These are phyloP conservation scores for Picea abies DNA, from an alignment of 83 land plant genomes.

Conservation along the genomic window DNA sequence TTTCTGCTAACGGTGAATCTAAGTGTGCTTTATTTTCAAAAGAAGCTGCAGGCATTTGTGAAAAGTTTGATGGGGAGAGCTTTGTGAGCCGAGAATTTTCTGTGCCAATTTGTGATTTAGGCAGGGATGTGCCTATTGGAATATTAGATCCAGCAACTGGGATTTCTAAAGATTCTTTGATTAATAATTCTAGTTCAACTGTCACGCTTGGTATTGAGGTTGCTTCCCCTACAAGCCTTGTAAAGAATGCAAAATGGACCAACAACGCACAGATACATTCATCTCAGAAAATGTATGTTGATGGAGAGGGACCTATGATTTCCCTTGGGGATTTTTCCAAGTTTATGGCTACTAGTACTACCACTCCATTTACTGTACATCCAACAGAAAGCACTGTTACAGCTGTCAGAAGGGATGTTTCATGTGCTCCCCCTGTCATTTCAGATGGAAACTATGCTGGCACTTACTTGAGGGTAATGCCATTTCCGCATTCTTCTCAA, in stretches of 20 bases:
- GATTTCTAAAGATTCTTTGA: neutral
- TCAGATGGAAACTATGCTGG: slow-evolving; percentile 17
- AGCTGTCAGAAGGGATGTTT: slow-evolving; percentile 10
- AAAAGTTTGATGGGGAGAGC: slow-evolving; percentile 6
- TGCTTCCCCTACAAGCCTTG: neutral
- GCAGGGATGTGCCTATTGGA: neutral
- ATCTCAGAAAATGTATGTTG: slow-evolving; percentile 3
- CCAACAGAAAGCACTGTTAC: slow-evolving; percentile 20
- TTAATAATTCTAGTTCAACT: neutral
- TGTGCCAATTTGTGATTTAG: slow-evolving; percentile 1
- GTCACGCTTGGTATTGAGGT: neutral
- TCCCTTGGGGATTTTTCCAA: neutral
- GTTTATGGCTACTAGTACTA: neutral
- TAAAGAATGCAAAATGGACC: neutral
- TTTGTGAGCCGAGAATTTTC: slow-evolving; percentile 9
- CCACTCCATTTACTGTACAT: neutral
- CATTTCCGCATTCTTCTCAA: neutral
- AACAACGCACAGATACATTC: slow-evolving; percentile 6
- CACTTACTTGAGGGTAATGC: neutral
- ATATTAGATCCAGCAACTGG: neutral
- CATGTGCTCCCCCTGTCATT: neutral
- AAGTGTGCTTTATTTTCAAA: slow-evolving; percentile 6
- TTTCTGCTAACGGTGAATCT: slow-evolving; percentile 20
- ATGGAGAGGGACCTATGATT: neutral
- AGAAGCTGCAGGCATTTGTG: slow-evolving; percentile 1